A percentile compares a stretch with the other conserved stretches of the same genome.
phyloP scores from a whole-genome alignment of 2,329 filamentous ascomycete species.

The Fusarium globosum region DNA sequence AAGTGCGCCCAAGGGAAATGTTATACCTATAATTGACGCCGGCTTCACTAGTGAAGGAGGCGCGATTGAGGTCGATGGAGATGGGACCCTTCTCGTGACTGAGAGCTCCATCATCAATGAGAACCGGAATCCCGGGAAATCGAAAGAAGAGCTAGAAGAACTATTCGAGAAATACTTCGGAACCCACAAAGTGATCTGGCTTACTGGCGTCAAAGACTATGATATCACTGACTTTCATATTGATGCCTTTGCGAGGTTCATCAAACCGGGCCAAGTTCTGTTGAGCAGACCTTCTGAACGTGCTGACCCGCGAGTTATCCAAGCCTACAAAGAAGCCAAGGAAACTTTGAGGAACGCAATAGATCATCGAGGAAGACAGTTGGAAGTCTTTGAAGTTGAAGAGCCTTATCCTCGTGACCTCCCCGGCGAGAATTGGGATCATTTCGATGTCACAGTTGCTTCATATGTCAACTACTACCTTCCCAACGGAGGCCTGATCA shows the following conservation, averaged over 20 bases:
- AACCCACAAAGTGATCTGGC: conserved; percentile 45
- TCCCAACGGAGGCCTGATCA: conserved; percentile 45
- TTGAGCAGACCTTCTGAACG: conserved; percentile 35
- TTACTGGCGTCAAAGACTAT: conserved; percentile 36
- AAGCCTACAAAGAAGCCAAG: conserved; percentile 41
- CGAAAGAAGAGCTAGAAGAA: conserved; percentile 35
- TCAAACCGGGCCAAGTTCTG: conserved; percentile 37
- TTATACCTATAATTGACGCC: conserved; percentile 1
- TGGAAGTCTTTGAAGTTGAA: conserved; percentile 40
- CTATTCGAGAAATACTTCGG: conserved; percentile 39
- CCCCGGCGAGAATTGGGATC: neutral
- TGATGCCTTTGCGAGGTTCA: conserved; percentile 45
- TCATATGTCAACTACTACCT: conserved; percentile 44
- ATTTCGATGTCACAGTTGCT: conserved; percentile 9
- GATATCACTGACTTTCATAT: conserved; percentile 47
- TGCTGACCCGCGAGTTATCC: conserved; percentile 1
- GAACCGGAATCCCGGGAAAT: conserved; percentile 43
- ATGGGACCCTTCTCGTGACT: conserved; percentile 44
- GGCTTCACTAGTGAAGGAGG: conserved; percentile 40
- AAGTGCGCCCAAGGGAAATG: neutral
- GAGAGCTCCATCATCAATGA: conserved; percentile 47
- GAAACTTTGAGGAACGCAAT: conserved; percentile 25
- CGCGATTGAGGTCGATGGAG: conserved; percentile 44
- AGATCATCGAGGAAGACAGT: conserved; percentile 36
- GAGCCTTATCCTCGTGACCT: conserved; percentile 37